Percentiles rank a stretch among this genome's conserved stretches.
These are phyloP conservation scores for Pulveroboletus frians DNA, from an alignment of 768 basidiomycete species.

Conservation along the genomic window DNA sequence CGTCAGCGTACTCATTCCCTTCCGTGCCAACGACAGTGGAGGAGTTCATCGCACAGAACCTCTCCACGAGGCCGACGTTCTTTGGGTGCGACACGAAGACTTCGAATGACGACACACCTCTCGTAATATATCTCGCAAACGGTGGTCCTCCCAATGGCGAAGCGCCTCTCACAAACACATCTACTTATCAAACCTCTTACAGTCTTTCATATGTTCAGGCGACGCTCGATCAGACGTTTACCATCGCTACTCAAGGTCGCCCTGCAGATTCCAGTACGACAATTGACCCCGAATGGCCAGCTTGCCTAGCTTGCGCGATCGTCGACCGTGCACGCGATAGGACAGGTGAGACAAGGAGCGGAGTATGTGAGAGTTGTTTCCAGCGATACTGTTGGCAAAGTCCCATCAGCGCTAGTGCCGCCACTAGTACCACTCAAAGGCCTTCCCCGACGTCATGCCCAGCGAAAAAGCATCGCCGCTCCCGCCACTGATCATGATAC, in stretches of 20 bases:
- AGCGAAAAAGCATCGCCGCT: no score
- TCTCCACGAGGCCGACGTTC: conserved; percentile 39
- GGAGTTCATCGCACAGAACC: conserved; percentile 34
- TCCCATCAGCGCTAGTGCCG: background rate
- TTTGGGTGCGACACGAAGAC: conserved; percentile 38
- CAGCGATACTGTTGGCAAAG: conserved; percentile 30
- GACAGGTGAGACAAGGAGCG: conserved; percentile 22
- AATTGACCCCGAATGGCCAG: conserved; percentile 40
- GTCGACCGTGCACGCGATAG: conserved; percentile 41
- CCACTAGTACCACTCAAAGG: no score
- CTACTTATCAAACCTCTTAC: conserved; percentile 38
- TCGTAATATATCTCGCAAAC: conserved; percentile 57
- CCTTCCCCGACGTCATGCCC: no score
- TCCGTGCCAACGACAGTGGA: conserved; percentile 22
- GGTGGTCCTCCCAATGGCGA: conserved; percentile 41
- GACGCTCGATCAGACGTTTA: conserved; percentile 44
- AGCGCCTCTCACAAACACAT: conserved; percentile 39
- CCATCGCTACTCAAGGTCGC: conserved; percentile 41
- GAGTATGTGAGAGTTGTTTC: conserved; percentile 30
- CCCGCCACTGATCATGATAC: no score
- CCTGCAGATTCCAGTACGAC: conserved; percentile 22
- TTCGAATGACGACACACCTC: conserved; percentile 33
- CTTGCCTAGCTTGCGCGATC: conserved; percentile 48
- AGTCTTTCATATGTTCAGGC: conserved; percentile 32
- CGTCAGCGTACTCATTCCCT: conserved; percentile 32